Conservation (phyloP, 2,329 filamentous ascomycete genomes). For the Rutstroemia sp. region DNA sequence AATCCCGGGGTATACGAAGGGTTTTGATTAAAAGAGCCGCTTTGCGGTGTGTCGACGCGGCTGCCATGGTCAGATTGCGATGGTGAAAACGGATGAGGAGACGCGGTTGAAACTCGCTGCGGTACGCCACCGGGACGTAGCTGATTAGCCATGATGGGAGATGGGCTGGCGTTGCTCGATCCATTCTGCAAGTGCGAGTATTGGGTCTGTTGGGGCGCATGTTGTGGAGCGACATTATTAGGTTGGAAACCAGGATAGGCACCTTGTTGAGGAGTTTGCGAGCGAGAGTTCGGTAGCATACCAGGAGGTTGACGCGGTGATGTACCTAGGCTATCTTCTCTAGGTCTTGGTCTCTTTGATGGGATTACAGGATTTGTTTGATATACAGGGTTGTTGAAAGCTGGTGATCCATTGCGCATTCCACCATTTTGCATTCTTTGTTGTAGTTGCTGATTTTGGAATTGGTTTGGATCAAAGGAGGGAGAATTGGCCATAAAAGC, state of each 20-base stretch:
- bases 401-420: slow-evolving; percentile 75
- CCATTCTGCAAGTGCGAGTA: slow-evolving; percentile 81
- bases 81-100: slow-evolving; percentile 84
- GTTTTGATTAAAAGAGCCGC: slow-evolving; percentile 58
- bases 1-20: slow-evolving; percentile 49
- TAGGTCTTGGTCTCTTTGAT: slow-evolving; percentile 75
- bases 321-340: slow-evolving; percentile 76
- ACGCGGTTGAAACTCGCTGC: slow-evolving; percentile 82
- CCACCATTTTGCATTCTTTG: slow-evolving; percentile 71
- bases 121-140: slow-evolving; percentile 62
- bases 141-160: slow-evolving; percentile 84
- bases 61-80: slow-evolving; percentile 67
- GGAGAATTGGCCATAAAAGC: slow-evolving; percentile 52
- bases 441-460: slow-evolving; percentile 41
- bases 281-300: slow-evolving; percentile 74
- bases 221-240: slow-evolving; percentile 51
- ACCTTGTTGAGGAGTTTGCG: slow-evolving; percentile 77
- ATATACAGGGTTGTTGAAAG: slow-evolving; percentile 71
- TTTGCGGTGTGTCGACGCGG: slow-evolving; percentile 61
- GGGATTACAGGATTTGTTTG: slow-evolving; percentile 82
- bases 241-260: slow-evolving; percentile 64
- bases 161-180: slow-evolving; percentile 80
- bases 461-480: slow-evolving; percentile 51
- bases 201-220: slow-evolving; percentile 53
- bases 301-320: slow-evolving; percentile 71